Percentiles rank a stretch among this genome's conserved stretches.
These are phyloP conservation scores for Pilasporangium apinafurcum DNA, from an alignment of 352 stramenopile genomes.

Conservation along the genomic window DNA sequence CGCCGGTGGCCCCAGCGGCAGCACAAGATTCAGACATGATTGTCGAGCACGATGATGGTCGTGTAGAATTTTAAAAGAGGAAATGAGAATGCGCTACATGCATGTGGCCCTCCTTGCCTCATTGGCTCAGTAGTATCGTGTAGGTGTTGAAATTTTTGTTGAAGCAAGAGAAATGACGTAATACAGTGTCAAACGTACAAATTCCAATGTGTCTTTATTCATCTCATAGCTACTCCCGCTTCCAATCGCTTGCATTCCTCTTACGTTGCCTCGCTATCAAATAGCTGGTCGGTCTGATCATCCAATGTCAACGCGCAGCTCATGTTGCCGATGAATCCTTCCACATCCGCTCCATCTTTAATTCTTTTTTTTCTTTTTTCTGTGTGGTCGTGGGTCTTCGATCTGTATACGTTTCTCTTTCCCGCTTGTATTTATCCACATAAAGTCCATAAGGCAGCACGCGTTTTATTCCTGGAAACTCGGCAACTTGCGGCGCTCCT, in stretches of 20 bases:
- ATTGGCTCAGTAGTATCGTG: neutral
- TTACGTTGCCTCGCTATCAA: no score
- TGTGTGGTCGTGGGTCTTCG: neutral
- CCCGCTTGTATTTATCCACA: no score
- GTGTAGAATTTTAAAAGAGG: constrained; percentile 41
- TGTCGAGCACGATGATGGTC: constrained; percentile 33
- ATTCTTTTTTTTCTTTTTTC: neutral
- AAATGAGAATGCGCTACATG: neutral
- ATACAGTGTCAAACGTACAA: no score
- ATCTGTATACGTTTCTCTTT: neutral
- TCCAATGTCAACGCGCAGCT: no score
- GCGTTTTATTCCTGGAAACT: no score
- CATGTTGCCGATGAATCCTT: no score
- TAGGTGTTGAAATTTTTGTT: neutral
- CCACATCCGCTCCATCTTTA: no score
- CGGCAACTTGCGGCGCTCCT: constrained; percentile 54
- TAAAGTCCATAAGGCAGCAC: no score
- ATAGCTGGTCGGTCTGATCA: no score
- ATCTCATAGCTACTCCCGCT: no score
- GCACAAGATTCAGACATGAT: constrained; percentile 10
- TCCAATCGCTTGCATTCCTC: no score
- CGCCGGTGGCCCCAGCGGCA: constrained; percentile 1
- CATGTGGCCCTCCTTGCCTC: neutral
- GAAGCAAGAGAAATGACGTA: neutral
- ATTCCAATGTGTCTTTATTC: no score